A percentile compares a stretch with the other conserved stretches of the same genome.
Conservation (phyloP, 2,329 filamentous ascomycete species). For the Ophiostoma perfectum region DNA sequence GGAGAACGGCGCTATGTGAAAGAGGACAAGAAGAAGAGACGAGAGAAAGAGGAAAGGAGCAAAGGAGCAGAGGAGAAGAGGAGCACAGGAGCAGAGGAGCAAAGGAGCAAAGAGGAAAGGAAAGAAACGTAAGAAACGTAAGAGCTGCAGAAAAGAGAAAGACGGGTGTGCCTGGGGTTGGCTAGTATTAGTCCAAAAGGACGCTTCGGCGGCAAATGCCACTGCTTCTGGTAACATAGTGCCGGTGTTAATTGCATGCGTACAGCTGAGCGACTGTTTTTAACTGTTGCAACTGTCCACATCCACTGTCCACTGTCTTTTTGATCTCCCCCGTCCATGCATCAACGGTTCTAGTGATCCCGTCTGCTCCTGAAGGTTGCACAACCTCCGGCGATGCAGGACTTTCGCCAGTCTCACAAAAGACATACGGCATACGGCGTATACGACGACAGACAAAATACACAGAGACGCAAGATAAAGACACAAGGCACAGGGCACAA, state of each 20-base stretch:
- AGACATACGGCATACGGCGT: no score
- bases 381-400: neutral
- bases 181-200: neutral
- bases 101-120: no score
- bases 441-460: neutral
- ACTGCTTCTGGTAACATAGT: slow-evolving; percentile 16
- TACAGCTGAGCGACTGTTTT: no score
- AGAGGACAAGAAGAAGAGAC: neutral
- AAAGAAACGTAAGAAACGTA: no score
- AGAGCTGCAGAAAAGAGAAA: no score
- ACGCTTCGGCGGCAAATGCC: slow-evolving; percentile 18
- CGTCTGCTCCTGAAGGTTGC: neutral
- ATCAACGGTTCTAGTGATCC: neutral
- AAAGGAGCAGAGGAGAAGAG: neutral
- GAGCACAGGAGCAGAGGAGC: no score
- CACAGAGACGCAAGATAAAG: no score
- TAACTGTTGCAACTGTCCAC: no score
- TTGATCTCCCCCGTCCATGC: no score
- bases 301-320: no score
- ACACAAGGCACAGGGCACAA: neutral
- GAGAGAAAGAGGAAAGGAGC: neutral
- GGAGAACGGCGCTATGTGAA: neutral
- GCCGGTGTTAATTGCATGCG: no score
- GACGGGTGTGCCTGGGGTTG: no score
- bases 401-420: neutral